Evolutionary conservation across 305 asterid species (phyloP).

Genomic region (Fraxinus baroniana): DNA sequence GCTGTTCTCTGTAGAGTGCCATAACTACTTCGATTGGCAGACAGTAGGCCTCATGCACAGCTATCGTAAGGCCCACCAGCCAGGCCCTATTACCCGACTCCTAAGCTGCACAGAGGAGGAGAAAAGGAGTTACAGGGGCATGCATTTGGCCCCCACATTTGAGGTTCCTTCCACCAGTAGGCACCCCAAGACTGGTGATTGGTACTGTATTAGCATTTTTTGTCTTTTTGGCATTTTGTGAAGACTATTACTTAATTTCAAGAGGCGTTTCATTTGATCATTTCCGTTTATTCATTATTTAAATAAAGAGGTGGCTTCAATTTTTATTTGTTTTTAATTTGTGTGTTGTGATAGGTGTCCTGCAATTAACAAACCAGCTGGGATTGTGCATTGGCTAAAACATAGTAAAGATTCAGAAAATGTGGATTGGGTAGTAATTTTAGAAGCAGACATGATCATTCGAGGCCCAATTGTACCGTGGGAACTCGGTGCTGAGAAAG

Average conservation of each 20-base stretch:
- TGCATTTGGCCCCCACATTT: constrained; percentile 91
- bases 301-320: constrained; percentile 2
- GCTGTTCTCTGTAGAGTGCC: constrained; percentile 90
- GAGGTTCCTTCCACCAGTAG: constrained; percentile 64
- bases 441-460: constrained; percentile 88
- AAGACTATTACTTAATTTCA: not conserved
- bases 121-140: constrained; percentile 63
- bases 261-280: constrained; percentile 6
- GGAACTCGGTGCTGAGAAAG: constrained; percentile 99
- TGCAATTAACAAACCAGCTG: constrained; percentile 94
- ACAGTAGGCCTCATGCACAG: constrained; percentile 97
- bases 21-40: constrained; percentile 96
- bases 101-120: constrained; percentile 86
- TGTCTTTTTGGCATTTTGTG: not conserved
- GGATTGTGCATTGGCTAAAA: constrained; percentile 86
- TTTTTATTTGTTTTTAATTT: constrained; percentile 2
- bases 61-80: constrained; percentile 70
- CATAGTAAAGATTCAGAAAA: constrained; percentile 81
- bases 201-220: constrained; percentile 41
- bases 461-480: constrained; percentile 94
- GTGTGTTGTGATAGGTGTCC: constrained; percentile 69
- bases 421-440: constrained; percentile 94
- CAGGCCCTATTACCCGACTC: constrained; percentile 86
- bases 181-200: constrained; percentile 84
- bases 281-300: not conserved